These are phyloP conservation scores for Monosporascus sp. DNA, from an alignment of 2,329 filamentous ascomycete species.

Conservation along the genomic window DNA sequence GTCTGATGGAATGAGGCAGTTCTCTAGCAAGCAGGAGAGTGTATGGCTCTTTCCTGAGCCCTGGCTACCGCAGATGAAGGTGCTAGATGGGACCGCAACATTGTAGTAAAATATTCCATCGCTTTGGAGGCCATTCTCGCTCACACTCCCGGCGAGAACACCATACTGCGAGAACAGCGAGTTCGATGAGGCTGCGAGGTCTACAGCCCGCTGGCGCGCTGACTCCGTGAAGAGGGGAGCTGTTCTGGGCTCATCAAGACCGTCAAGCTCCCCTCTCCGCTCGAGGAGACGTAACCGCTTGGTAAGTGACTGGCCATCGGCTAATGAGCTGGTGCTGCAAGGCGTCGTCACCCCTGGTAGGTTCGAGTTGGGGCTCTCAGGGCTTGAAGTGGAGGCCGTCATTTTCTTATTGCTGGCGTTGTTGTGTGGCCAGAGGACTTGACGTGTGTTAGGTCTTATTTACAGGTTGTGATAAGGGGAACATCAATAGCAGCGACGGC, in stretches of 20 bases:
- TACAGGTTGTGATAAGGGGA: no score
- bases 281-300: no score
- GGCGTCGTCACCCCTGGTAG: no score
- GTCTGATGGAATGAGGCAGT: constrained; percentile 43
- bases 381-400: no score
- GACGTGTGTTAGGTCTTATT: no score
- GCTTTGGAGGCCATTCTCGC: constrained; percentile 21
- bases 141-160: constrained; percentile 12
- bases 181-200: not conserved
- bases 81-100: constrained; percentile 46
- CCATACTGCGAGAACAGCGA: constrained; percentile 15
- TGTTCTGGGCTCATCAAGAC: constrained; percentile 11
- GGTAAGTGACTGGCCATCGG: no score
- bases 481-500: no score
- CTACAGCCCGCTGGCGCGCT: constrained; percentile 5
- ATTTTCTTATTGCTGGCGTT: no score
- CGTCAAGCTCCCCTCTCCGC: not conserved
- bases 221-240: constrained; percentile 15
- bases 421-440: no score
- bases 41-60: constrained; percentile 62
- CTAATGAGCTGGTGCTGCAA: no score
- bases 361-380: no score
- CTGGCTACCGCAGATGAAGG: constrained; percentile 61
- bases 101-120: constrained; percentile 33
- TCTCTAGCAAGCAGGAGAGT: constrained; percentile 51